Base-by-base conservation (phyloP, 768 basidiomycete genomes). In the Tricholoma hemisulphureum region DNA sequence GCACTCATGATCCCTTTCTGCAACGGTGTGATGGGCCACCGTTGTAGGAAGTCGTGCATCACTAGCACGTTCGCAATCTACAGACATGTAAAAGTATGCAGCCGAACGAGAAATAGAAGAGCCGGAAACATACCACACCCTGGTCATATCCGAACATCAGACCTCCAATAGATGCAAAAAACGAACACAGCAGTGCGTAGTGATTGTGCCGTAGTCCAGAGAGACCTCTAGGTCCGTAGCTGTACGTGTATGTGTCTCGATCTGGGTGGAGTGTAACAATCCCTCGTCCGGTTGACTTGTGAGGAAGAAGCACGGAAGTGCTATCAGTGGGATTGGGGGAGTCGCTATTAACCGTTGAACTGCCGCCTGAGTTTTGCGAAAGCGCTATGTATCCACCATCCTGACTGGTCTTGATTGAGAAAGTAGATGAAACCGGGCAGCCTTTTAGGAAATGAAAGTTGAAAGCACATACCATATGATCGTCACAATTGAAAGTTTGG, bases 111-210 rank as follows among this genome's bases (percentile, higher is more conserved):
- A n/a, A n/a, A n/a, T 32, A 23, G 10, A 41, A 41, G n/a, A 52
- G 20, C 16, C 13, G 8, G 46, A 29, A 0, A 71, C 74, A 45
- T 62, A 80, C 80, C 49, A 92, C 91, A 34, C 90, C 90, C 66
- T 92, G 90, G 64, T 91, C 90, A 65, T 92, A 92, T 8, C 90
- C 90, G 69, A 92, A 92, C 13, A 87, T 83, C 56, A 91, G 67
- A 0, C 89, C 89, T 1, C 90, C 90, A 63, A 92, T 82, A 9
- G 86, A 88, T 0, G 87, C 90, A 61, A 91, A 90, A 49, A 87
- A 73, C 4, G 86, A 88, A 59, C 89, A 91, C 1, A 83, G 72
- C 7, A 87, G 70, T 4, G 85, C 81, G 61, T 86, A 89, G 56
- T 76, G 79, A 67, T 91, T 92, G 60, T 80, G 80, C 46, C 79